Conservation (phyloP, 805 yeast species). For the Nakazawaea molendinolei region DNA sequence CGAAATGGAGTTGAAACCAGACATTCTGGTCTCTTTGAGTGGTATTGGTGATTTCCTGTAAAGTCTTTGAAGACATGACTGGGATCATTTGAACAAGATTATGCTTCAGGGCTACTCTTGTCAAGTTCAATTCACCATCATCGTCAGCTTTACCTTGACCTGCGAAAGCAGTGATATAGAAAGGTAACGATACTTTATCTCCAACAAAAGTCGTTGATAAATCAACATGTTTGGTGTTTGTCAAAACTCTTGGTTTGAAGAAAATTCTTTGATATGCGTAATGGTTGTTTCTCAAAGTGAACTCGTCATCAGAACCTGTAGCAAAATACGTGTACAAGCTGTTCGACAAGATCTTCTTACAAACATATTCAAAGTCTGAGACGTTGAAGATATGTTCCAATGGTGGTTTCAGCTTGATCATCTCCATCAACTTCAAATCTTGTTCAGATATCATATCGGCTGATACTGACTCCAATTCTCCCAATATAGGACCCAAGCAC, state of each 20-base stretch:
- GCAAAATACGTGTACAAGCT: constrained; percentile 40
- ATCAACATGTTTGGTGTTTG: constrained; percentile 31
- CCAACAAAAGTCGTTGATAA: constrained; percentile 33
- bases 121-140: constrained; percentile 36
- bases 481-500: constrained; percentile 27
- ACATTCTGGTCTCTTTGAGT: constrained; percentile 54
- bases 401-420: constrained; percentile 30
- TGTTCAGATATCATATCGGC: constrained; percentile 5
- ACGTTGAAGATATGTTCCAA: constrained; percentile 34
- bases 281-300: constrained; percentile 38
- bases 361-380: constrained; percentile 40
- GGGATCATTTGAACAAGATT: constrained; percentile 37
- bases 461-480: neutral
- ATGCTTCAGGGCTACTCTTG: constrained; percentile 30
- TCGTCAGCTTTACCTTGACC: constrained; percentile 36
- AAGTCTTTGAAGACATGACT: constrained; percentile 32
- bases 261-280: constrained; percentile 32
- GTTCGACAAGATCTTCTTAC: constrained; percentile 34
- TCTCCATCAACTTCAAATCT: constrained; percentile 18
- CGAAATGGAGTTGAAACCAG: constrained; percentile 79
- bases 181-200: constrained; percentile 28
- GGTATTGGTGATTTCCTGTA: constrained; percentile 37
- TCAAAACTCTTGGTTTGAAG: constrained; percentile 36
- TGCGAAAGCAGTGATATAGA: constrained; percentile 40
- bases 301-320: constrained; percentile 39